phyloP scores from a whole-genome alignment of 2,329 filamentous ascomycete species.

The Stachybotrys chlorohalonatus region DNA sequence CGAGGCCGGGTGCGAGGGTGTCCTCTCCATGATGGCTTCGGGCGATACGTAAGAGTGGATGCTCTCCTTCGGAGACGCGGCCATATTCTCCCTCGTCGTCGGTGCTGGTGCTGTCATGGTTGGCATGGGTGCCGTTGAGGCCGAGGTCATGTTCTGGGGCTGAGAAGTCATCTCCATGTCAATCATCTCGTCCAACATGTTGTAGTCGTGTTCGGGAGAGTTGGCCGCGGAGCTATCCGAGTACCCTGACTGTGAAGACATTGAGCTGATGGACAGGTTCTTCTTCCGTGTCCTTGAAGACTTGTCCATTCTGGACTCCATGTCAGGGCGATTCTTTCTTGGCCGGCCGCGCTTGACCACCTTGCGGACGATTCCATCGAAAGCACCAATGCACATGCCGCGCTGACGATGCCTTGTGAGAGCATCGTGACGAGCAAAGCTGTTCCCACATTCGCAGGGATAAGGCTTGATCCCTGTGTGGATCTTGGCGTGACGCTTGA shows the following conservation, averaged over 20 bases:
- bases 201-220: constrained; percentile 41
- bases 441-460: constrained; percentile 87
- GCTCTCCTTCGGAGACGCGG: constrained; percentile 30
- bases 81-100: constrained; percentile 20
- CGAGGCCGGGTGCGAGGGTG: constrained; percentile 29
- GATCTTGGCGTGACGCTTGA: constrained; percentile 96
- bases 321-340: constrained; percentile 50
- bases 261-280: constrained; percentile 37
- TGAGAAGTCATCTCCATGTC: constrained; percentile 27
- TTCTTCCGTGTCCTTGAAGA: constrained; percentile 48
- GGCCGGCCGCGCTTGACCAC: constrained; percentile 55
- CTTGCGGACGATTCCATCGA: constrained; percentile 64
- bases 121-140: constrained; percentile 38
- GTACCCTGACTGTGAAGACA: constrained; percentile 45
- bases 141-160: constrained; percentile 19
- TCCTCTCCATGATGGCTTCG: constrained; percentile 29
- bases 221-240: constrained; percentile 47
- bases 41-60: constrained; percentile 38
- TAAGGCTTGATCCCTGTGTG: constrained; percentile 95
- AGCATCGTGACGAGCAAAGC: constrained; percentile 90
- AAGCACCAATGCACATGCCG: constrained; percentile 92
- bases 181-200: constrained; percentile 39
- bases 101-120: constrained; percentile 12
- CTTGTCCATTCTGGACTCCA: constrained; percentile 48
- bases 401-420: constrained; percentile 89